Base-by-base conservation (phyloP, 306 rosid genomes). In the Ammopiptanthus mongolicus region DNA sequence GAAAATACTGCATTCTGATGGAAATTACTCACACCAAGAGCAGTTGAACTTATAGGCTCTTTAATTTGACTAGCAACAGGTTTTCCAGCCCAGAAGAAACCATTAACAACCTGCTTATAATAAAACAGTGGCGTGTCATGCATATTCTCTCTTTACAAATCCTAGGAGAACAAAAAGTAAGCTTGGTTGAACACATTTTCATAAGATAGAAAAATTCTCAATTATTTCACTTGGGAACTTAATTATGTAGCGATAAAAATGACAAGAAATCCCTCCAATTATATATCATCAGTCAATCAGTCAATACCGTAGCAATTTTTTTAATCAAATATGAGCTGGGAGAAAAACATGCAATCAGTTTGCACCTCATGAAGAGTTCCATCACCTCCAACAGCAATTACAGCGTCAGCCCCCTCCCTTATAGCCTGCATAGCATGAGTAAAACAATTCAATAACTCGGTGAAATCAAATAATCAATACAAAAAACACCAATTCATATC, bases 311-410 rank as follows among this genome's bases (percentile, higher is more conserved):
- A n/a, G n/a, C n/a, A 44, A 5, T 10, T 3, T 9, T 3, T 14
- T 0, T 10, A 51, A 14, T 19, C 1, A 44, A 13, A 44, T 3
- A 41, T 11, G 14, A 11, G n/a, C 29, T 52, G 25, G 19, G 1
- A 46, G 10, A 22, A 23, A 52, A 37, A 21, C 3, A 66, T 0
- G 46, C 28, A 82, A 68, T 58, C 5, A 68, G 36, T 60, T 19
- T 60, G 44, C 82, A 95, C 97, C 99, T 95, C 99, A 74, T 95
- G 97, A 79, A 95, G 90, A 47, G 97, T 95, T 86, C 99, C 97
- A 78, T 95, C 97, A 68, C 99, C 99, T 81, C 99, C 99, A 73
- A 95, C 99, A 42, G 91, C 93, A 63, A 95, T 82, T 47, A 95
- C 97, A 81, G 97, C 92, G 64, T 90, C 93, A 28, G 92, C 96